Conservation (phyloP, 75 land plant species). For the Pinus taeda region DNA sequence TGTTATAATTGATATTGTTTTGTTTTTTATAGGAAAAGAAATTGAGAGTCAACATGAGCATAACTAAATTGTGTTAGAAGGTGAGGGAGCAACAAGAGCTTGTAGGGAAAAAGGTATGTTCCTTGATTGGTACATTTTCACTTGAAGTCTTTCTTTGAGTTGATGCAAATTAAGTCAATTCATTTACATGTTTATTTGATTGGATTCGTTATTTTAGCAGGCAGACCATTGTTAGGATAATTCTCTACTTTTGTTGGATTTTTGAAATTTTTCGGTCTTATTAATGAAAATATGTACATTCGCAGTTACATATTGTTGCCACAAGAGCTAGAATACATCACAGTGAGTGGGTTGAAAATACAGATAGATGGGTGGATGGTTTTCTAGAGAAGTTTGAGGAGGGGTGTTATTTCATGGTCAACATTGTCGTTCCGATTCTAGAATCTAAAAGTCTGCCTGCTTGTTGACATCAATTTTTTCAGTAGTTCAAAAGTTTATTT, state of each 20-base stretch:
- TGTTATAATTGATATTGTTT: not conserved
- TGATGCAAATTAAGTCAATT: not conserved
- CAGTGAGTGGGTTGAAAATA: constrained; percentile 95
- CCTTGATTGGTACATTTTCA: not conserved
- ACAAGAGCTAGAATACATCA: constrained; percentile 84
- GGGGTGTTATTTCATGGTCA: constrained; percentile 92
- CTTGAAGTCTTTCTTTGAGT: not conserved
- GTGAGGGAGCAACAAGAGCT: constrained; percentile 90
- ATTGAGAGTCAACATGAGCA: constrained; percentile 82
- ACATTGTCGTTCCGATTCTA: not conserved
- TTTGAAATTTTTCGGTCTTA: not conserved
- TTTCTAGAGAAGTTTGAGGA: constrained; percentile 98
- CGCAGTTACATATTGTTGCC: constrained; percentile 79
- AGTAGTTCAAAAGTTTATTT: not conserved
- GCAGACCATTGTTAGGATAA: not conserved
- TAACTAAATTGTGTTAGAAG: constrained; percentile 76
- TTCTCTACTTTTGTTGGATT: not conserved
- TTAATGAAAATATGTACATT: not conserved
- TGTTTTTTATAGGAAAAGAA: constrained; percentile 54
- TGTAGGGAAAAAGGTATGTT: constrained; percentile 50
- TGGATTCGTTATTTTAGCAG: not conserved
- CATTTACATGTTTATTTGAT: not conserved
- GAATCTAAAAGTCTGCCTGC: too few species aligned
- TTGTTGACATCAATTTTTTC: too few species aligned
- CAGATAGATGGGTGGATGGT: constrained; percentile 95